phyloP scores from a whole-genome alignment of 305 asterid genomes.

The Salvia sclarea region DNA sequence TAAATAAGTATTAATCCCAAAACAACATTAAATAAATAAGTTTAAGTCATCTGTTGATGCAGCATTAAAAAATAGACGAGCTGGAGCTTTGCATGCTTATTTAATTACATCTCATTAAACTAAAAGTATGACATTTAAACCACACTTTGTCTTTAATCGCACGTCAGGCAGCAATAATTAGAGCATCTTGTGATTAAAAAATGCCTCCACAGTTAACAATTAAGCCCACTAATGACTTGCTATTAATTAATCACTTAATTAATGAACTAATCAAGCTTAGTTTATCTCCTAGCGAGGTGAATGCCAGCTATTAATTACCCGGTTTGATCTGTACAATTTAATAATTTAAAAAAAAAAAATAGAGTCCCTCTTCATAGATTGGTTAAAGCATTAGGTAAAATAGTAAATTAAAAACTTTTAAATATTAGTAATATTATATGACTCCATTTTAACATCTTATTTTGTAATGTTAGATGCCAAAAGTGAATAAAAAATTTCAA shows the following conservation, averaged over 20 bases:
- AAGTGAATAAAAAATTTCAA: constrained; percentile 16
- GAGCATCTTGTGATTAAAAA: constrained; percentile 41
- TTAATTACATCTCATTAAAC: constrained; percentile 19
- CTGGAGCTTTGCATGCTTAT: constrained; percentile 1
- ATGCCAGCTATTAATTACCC: too few species aligned
- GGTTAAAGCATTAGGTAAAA: neutral
- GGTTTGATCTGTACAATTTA: too few species aligned
- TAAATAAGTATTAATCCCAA: neutral
- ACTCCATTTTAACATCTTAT: too few species aligned
- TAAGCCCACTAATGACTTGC: constrained; percentile 39
- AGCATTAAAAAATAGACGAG: constrained; percentile 11
- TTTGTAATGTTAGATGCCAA: too few species aligned
- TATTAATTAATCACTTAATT: constrained; percentile 9
- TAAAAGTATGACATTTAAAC: constrained; percentile 33
- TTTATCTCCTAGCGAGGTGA: constrained; percentile 7
- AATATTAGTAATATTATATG: too few species aligned
- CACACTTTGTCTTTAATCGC: constrained; percentile 34
- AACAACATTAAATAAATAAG: constrained; percentile 11
- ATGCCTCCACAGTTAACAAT: constrained; percentile 25
- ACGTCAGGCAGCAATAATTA: constrained; percentile 36
- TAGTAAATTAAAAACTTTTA: too few species aligned
- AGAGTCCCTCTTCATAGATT: too few species aligned
- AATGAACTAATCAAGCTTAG: neutral
- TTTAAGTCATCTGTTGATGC: constrained; percentile 17
- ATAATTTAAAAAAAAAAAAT: too few species aligned